Base-by-base conservation (phyloP, 352 stramenopile species). In the Pythium graminicola region DNA sequence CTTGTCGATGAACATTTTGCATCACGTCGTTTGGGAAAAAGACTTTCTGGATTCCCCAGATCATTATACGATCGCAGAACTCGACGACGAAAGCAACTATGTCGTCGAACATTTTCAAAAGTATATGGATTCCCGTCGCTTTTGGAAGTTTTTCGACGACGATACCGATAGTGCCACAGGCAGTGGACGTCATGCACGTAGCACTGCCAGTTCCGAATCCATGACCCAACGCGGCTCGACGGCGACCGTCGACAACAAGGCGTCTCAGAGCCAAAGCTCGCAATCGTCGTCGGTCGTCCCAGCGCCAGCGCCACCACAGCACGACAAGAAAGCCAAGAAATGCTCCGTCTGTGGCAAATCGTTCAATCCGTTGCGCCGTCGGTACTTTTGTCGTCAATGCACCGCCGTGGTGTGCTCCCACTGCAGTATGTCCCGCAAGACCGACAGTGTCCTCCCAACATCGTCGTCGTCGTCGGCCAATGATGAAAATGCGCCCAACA, bases 11-110 rank as follows among this genome's bases (percentile, higher is more conserved):
- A 93, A 93, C 46, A 45, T 90, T 24, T 64, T 93, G 29, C 82
- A 93, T 57, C 82, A 93, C 65, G 72, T 91, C 35, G 72, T 89
- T 50, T 93, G 82, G 82, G 74, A 86, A 42, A 83, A 85, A 26
- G 80, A 88, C 52, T 93, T 93, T 57, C 62, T 78, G n/a, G 80
- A 91, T 50, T 83, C 72, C 17, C 62, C 65, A 35, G 82, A 93
- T 48, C 74, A 81, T 19, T 93, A 78, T 60, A 81, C 77, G 47
- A 74, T 93, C 55, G 64, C 67, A 5, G 64, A 80, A 14, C 36
- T 84, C 24, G 67, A 85, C 28, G 67, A 76, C 39, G 75, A 89
- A 20, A 58, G 62, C 39, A 72, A 72, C 43, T 87, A 89, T 58
- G 59, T 84, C 36, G 53, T 86, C 19, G 73, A 88, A 28, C 73